Conservation (phyloP, 352 stramenopile species). For the Phytophthora ohioensis region DNA sequence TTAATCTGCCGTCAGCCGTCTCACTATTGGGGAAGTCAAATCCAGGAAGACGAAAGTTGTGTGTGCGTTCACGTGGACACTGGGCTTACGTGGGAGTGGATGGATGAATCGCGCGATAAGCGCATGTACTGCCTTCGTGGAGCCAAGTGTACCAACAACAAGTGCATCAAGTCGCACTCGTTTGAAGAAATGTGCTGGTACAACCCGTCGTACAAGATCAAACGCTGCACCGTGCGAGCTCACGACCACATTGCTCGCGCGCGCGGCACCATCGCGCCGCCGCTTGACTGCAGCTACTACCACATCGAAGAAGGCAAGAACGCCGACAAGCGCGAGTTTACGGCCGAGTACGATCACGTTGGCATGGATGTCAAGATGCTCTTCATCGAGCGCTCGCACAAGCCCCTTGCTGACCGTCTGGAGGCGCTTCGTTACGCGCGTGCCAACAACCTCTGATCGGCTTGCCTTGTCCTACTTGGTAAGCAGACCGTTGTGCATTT, state of each 20-base stretch:
- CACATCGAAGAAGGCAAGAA: slow-evolving; percentile 51
- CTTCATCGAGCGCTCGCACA: slow-evolving; percentile 53
- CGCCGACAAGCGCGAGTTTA: slow-evolving; percentile 42
- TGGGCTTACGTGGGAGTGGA: slow-evolving; percentile 51
- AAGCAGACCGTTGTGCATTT: slow-evolving; percentile 17
- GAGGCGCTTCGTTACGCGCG: slow-evolving; percentile 40
- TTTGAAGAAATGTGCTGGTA: slow-evolving; percentile 63
- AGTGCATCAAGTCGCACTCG: slow-evolving; percentile 55
- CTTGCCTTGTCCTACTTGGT: neutral
- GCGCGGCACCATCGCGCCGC: slow-evolving; percentile 37
- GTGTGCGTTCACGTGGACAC: slow-evolving; percentile 60
- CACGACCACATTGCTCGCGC: slow-evolving; percentile 41
- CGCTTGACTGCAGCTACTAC: slow-evolving; percentile 46
- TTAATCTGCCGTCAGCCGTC: slow-evolving; percentile 49
- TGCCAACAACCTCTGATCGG: slow-evolving; percentile 32
- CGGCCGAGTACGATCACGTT: slow-evolving; percentile 48
- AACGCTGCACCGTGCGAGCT: slow-evolving; percentile 44
- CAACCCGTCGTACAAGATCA: slow-evolving; percentile 58
- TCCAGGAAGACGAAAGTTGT: slow-evolving; percentile 54
- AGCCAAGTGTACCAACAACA: slow-evolving; percentile 42
- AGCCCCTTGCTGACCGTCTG: slow-evolving; percentile 44
- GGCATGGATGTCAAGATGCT: slow-evolving; percentile 49
- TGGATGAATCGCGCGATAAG: slow-evolving; percentile 42
- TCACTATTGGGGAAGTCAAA: slow-evolving; percentile 53
- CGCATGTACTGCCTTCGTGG: slow-evolving; percentile 41